Evolutionary conservation across 192 early-diverging fungal species (phyloP), one percentile per base, ranked within the genome.

Genomic region (Chytriomyces hyalinus): DNA sequence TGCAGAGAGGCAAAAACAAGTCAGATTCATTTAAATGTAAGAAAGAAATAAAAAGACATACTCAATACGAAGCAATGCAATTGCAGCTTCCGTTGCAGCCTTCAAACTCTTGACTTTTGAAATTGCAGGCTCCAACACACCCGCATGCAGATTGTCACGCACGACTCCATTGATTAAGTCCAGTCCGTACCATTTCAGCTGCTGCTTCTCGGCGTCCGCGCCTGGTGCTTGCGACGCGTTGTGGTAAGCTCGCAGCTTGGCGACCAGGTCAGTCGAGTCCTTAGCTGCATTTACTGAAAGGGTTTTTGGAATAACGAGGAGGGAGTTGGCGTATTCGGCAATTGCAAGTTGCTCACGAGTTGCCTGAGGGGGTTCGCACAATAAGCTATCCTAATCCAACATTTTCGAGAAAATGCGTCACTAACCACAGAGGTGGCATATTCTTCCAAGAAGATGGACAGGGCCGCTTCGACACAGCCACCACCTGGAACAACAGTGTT

Each of bases 291-390:
- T 99, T 43, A 97, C 94, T 60, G 97, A 94, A 15, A 99, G 86
- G 26, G 95, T 96, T 90, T 99, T 99, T 72, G 97, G 97, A 79
- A 99, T 98, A 11, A 94, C 91, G 57, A 99, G 87, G 69, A 99
- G 84, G 6, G 97, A 92, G 75, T 93, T 94, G 62, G 97, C 97
- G 82, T 94, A 99, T 82, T 99, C 97, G 17, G 93, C 93, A 90
- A 99, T 98, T 6, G 97, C 97, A 48, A 98, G 88, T 83, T 99
- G 98, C 81, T 99, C 98, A 68, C 98, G 94, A 49, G 98, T 97
- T 49, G 92, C 91, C 92, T 93, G 78, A n/a, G 48, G 13, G 13
- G 53, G 20, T 57, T 57, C 36, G 36, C 36, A 36, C 3, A 36
- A 36, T 36, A 36, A 36, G 36, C 36, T 36, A 36, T 4, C 36